A percentile compares a stretch with the other conserved stretches of the same genome.
These are phyloP conservation scores for Pichia sp. DNA, from an alignment of 1,139 yeast genomes.

Conservation along the genomic window DNA sequence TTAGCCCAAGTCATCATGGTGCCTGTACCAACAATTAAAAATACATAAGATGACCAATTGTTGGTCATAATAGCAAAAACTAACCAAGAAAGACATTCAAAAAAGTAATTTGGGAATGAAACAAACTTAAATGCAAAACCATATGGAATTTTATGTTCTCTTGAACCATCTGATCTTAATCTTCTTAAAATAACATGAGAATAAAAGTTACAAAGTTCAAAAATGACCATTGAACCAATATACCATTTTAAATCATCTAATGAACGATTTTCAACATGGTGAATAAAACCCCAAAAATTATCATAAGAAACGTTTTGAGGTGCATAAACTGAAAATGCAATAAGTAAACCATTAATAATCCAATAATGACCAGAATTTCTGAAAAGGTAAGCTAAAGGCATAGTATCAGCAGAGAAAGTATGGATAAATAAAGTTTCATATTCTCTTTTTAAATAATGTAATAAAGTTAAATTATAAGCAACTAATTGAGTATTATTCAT, in stretches of 20 bases:
- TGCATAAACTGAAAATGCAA: slow-evolving; percentile 64
- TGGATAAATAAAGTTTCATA: slow-evolving; percentile 81
- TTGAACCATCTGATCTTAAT: slow-evolving; percentile 47
- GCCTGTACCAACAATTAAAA: slow-evolving; percentile 60
- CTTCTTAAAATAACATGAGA: slow-evolving; percentile 59
- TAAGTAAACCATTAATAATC: slow-evolving; percentile 73
- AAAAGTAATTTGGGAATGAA: slow-evolving; percentile 76
- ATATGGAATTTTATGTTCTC: slow-evolving; percentile 44
- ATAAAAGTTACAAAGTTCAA: slow-evolving; percentile 66
- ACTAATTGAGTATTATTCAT: slow-evolving; percentile 49
- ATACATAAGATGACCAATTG: slow-evolving; percentile 70
- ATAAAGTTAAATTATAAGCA: slow-evolving; percentile 49
- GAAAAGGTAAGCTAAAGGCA: slow-evolving; percentile 84
- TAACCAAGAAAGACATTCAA: slow-evolving; percentile 75
- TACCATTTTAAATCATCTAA: slow-evolving; percentile 26
- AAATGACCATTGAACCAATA: slow-evolving; percentile 49
- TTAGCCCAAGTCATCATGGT: slow-evolving; percentile 83
- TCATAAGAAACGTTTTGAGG: slow-evolving; percentile 33
- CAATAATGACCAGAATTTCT: slow-evolving; percentile 90
- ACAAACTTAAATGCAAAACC: slow-evolving; percentile 36
- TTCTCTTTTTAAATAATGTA: slow-evolving; percentile 85
- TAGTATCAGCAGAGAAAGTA: slow-evolving; percentile 76
- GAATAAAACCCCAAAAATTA: slow-evolving; percentile 24
- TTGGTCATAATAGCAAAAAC: slow-evolving; percentile 63
- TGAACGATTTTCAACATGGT: slow-evolving; percentile 32